A percentile compares a stretch with the other conserved stretches of the same genome.
Evolutionary conservation across 202 grass and related monocot genomes (phyloP).

Genomic region (Eragrostis tef): DNA sequence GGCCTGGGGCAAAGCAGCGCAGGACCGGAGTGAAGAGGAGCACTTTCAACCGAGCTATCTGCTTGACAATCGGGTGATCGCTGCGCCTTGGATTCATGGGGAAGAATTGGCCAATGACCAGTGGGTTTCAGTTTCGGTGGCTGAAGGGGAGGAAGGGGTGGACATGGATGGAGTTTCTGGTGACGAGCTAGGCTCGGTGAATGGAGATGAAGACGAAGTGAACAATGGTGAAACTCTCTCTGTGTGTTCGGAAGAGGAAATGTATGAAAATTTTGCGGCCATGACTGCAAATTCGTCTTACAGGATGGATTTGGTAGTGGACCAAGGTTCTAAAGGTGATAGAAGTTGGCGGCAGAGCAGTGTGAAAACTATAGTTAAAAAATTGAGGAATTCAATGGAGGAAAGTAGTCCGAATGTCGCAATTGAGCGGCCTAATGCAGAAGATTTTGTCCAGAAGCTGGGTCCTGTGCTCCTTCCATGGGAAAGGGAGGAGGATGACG

Average conservation of each 20-base stretch:
- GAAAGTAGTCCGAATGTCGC: conserved; percentile 27
- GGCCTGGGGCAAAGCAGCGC: not conserved
- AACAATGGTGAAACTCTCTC: not conserved
- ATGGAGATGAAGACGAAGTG: not conserved
- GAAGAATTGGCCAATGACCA: not conserved
- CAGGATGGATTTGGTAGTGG: conserved; percentile 1
- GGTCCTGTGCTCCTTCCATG: conserved; percentile 73
- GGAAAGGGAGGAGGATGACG: conserved; percentile 56
- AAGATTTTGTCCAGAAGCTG: conserved; percentile 50
- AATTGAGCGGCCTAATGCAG: conserved; percentile 16
- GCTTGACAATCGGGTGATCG: conserved; percentile 13
- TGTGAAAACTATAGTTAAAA: conserved; percentile 46
- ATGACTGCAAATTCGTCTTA: conserved; percentile 23
- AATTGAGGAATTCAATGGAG: conserved; percentile 51
- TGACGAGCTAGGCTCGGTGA: conserved; percentile 14
- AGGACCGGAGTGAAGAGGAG: conserved; percentile 14
- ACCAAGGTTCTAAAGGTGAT: not conserved
- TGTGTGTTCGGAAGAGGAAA: conserved; percentile 12
- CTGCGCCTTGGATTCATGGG: conserved; percentile 63
- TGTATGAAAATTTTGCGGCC: not conserved
- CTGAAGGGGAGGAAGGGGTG: conserved; percentile 20
- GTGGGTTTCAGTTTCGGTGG: not conserved
- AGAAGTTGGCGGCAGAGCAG: conserved; percentile 17
- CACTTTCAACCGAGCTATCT: conserved; percentile 31
- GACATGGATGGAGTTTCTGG: conserved; percentile 26